Evolutionary conservation across 202 grass and related monocot species (phyloP).

Genomic region (Hordeum pubiflorum): DNA sequence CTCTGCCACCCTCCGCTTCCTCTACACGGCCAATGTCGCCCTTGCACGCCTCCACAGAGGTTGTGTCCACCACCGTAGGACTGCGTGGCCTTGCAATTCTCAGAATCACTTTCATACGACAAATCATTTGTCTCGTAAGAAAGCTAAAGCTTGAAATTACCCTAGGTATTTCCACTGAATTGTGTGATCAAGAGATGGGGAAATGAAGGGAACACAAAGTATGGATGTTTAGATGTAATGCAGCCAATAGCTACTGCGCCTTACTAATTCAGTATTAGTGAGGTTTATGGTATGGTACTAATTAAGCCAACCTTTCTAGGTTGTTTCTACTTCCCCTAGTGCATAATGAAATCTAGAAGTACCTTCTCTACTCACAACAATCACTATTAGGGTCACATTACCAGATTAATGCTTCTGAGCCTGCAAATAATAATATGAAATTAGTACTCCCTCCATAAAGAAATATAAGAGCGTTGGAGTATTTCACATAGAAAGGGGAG

Average conservation of each 20-base stretch:
- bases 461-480: neutral
- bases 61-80: too few relatives aligned
- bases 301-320: neutral
- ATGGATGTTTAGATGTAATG: too few relatives aligned
- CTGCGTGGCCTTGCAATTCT: neutral
- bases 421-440: neutral
- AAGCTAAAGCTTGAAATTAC: conserved; percentile 69
- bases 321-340: neutral
- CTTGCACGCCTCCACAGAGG: too few relatives aligned
- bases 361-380: neutral
- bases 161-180: conserved; percentile 44
- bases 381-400: neutral
- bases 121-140: conserved; percentile 37
- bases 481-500: neutral
- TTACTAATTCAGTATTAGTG: too few relatives aligned
- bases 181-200: too few relatives aligned
- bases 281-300: neutral
- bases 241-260: too few relatives aligned
- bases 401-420: conserved; percentile 5
- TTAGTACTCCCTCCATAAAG: neutral
- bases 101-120: conserved; percentile 34
- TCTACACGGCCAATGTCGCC: too few relatives aligned
- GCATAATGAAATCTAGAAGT: neutral
- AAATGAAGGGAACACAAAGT: too few relatives aligned
- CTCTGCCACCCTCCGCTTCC: too few relatives aligned